A percentile compares a stretch with the other conserved stretches of the same genome.
Evolutionary conservation across 2,329 filamentous ascomycete species (phyloP).

Genomic region (Fusarium austroafricanum): DNA sequence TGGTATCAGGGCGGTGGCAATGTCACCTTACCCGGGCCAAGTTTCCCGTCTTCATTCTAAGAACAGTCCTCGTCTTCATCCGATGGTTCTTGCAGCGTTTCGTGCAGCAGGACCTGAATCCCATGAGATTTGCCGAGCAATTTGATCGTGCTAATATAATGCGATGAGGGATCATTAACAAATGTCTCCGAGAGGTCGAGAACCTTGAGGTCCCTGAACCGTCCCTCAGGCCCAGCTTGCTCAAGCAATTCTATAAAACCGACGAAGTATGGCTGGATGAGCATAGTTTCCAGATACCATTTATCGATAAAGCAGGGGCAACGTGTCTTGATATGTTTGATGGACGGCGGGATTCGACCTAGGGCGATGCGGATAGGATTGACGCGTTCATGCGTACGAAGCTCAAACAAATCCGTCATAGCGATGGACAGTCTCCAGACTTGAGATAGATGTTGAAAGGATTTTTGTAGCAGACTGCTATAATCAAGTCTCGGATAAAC

Average conservation of each 20-base stretch:
- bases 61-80: no score
- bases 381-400: accelerated
- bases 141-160: neutral
- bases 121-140: accelerated
- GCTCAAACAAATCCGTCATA: neutral
- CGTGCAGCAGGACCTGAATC: neutral
- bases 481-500: no score
- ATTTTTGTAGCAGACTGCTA: neutral
- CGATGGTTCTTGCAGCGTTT: no score
- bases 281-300: neutral
- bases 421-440: neutral
- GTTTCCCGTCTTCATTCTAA: no score
- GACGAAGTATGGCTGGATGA: neutral
- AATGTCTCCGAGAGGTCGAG: neutral
- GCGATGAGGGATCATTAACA: neutral
- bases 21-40: no score
- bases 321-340: neutral
- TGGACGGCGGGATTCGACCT: neutral
- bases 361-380: neutral
- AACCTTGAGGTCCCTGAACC: neutral
- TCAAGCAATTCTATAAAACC: neutral
- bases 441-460: accelerated
- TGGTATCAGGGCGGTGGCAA: no score
- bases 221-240: neutral
- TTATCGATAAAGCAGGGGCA: accelerated